A percentile compares a stretch with the other conserved stretches of the same genome.
These are phyloP conservation scores for Eleusine coracana DNA, from an alignment of 176 grass and related monocot genomes.

Conservation along the genomic window DNA sequence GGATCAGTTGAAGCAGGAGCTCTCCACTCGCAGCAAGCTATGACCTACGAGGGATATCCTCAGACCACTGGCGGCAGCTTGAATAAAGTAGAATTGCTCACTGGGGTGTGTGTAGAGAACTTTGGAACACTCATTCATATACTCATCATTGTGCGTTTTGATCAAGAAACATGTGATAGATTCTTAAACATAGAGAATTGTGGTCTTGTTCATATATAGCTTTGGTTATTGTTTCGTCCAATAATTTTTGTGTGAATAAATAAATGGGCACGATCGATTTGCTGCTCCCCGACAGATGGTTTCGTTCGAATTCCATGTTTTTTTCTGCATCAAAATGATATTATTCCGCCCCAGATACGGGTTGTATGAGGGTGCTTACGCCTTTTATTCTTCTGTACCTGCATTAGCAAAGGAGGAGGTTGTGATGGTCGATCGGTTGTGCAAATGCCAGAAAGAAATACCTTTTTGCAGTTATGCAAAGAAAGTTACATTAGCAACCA, in stretches of 20 bases:
- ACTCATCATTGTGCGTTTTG: neutral
- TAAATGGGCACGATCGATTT: neutral
- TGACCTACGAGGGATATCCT: slow-evolving; percentile 40
- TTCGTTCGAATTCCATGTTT: no score
- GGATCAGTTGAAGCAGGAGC: slow-evolving; percentile 69
- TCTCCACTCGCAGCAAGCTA: slow-evolving; percentile 61
- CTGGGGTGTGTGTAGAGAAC: neutral
- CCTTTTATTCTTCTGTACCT: no score
- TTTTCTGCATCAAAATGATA: no score
- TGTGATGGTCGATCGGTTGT: no score
- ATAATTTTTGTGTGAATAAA: neutral
- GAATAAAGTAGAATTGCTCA: neutral
- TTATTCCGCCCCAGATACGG: no score
- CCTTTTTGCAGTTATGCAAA: no score
- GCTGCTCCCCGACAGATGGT: no score
- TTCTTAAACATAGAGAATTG: neutral
- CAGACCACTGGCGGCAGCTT: neutral
- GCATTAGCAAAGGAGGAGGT: no score
- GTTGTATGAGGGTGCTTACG: no score
- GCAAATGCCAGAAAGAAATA: no score
- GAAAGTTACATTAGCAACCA: no score
- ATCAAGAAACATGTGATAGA: neutral
- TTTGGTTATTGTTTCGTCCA: neutral
- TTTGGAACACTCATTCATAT: neutral
- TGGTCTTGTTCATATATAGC: neutral